Conservation (phyloP, 257 asterid genomes). For the Salvia miltiorrhiza region DNA sequence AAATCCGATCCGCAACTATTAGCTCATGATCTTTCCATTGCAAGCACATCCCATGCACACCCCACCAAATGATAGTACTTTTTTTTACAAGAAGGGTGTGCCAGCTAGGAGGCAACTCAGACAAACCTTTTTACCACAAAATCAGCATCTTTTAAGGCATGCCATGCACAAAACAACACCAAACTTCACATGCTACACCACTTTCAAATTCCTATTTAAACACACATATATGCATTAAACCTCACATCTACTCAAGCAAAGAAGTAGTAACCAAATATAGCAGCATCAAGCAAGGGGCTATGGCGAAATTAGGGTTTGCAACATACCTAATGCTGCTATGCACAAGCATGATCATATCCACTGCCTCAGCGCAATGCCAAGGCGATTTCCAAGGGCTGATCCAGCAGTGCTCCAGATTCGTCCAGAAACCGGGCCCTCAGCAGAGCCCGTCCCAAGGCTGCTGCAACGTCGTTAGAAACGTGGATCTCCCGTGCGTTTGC, state of each 20-base stretch:
- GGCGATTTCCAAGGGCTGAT: conserved; percentile 56
- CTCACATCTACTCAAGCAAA: not conserved
- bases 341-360: not conserved
- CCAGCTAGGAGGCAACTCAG: too few species aligned
- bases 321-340: conserved; percentile 22
- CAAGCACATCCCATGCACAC: too few species aligned
- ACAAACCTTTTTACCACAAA: not conserved
- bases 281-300: conserved; percentile 20
- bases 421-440: conserved; percentile 43
- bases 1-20: too few species aligned
- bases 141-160: not conserved
- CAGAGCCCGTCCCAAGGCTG: conserved; percentile 44
- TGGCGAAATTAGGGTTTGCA: not conserved
- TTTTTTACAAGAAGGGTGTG: too few species aligned
- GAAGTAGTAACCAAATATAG: not conserved
- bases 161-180: too few species aligned
- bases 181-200: too few species aligned
- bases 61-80: too few species aligned
- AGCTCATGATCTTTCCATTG: too few species aligned
- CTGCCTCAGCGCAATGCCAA: conserved; percentile 50
- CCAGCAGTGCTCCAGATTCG: conserved; percentile 47
- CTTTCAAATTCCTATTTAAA: not conserved
- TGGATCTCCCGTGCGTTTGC: conserved; percentile 55
- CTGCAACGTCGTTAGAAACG: conserved; percentile 36
- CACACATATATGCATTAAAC: not conserved